These are phyloP conservation scores for Sanchytrium tribonematis DNA, from an alignment of 371 early-diverging fungal genomes.

Conservation along the genomic window DNA sequence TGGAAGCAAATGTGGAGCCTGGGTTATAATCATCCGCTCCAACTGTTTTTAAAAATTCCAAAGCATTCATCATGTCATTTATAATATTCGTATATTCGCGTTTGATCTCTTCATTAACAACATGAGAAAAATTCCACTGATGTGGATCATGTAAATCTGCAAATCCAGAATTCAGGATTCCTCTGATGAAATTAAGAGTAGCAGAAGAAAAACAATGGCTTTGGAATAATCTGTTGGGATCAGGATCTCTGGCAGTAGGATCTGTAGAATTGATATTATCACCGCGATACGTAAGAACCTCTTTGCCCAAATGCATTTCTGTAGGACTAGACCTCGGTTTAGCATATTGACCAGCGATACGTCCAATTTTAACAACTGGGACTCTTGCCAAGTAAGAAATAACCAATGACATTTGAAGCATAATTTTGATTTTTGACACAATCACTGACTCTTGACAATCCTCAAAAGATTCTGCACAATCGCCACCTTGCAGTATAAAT, in stretches of 20 bases:
- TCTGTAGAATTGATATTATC: conserved; percentile 87
- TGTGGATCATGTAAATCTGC: conserved; percentile 58
- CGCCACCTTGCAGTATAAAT: conserved; percentile 84
- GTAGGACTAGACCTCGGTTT: conserved; percentile 2
- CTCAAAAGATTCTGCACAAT: conserved; percentile 89
- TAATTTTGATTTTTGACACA: conserved; percentile 68
- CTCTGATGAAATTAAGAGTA: conserved; percentile 71
- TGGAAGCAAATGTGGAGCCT: conserved; percentile 6
- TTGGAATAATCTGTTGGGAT: conserved; percentile 64
- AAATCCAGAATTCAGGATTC: conserved; percentile 45
- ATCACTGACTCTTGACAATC: conserved; percentile 66
- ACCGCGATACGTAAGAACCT: conserved; percentile 22
- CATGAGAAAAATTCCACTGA: conserved; percentile 60
- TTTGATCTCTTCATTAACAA: conserved; percentile 41
- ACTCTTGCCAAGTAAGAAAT: conserved; percentile 72
- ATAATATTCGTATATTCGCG: conserved; percentile 66
- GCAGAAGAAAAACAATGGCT: conserved; percentile 85
- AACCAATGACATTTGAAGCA: conserved; percentile 84
- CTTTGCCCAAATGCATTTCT: conserved; percentile 1
- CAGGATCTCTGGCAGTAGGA: conserved; percentile 54
- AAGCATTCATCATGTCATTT: conserved; percentile 44
- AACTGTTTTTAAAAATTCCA: conserved; percentile 71
- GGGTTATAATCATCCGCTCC: conserved; percentile 31
- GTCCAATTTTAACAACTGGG: conserved; percentile 71
- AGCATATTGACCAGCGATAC: conserved; percentile 61